These are phyloP conservation scores for Eutypella sp. DNA, from an alignment of 2,329 filamentous ascomycete species.

Conservation along the genomic window DNA sequence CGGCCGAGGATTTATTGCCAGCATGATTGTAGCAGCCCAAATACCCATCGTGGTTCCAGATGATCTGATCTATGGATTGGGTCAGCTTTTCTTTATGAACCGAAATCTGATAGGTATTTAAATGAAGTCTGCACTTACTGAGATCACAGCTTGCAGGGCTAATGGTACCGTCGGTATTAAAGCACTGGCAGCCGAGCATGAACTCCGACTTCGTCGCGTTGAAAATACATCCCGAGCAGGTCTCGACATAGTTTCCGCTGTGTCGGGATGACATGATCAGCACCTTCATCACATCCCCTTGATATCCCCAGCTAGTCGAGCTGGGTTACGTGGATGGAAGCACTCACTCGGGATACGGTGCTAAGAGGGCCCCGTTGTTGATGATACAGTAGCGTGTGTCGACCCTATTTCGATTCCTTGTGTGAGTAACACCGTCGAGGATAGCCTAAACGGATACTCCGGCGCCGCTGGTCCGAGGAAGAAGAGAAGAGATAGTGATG, in stretches of 20 bases:
- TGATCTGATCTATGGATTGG: slow-evolving; percentile 24
- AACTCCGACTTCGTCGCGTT: slow-evolving; percentile 18
- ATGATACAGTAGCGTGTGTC: slow-evolving; percentile 28
- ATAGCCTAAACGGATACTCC: too few relatives aligned
- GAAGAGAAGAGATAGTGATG: too few relatives aligned
- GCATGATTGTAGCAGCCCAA: slow-evolving; percentile 32
- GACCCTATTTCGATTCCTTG: slow-evolving; percentile 24
- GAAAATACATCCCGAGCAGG: slow-evolving; percentile 23
- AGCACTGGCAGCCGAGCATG: slow-evolving; percentile 23
- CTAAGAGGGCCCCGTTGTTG: slow-evolving; percentile 24
- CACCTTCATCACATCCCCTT: neutral
- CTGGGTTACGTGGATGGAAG: too few relatives aligned
- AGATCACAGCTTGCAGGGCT: slow-evolving; percentile 19
- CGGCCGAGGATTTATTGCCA: slow-evolving; percentile 31
- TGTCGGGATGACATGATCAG: neutral
- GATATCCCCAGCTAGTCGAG: neutral
- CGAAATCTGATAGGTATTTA: neutral
- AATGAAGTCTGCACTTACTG: slow-evolving; percentile 15
- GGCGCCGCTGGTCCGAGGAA: too few relatives aligned
- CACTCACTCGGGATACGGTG: slow-evolving; percentile 18
- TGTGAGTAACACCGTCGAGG: slow-evolving; percentile 3
- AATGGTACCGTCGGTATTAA: slow-evolving; percentile 12
- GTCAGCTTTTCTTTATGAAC: slow-evolving; percentile 2
- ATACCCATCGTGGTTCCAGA: slow-evolving; percentile 33
- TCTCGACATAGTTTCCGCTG: slow-evolving; percentile 24